These are phyloP conservation scores for Sporobolomyces roseus DNA, from an alignment of 768 basidiomycete genomes.

Conservation along the genomic window DNA sequence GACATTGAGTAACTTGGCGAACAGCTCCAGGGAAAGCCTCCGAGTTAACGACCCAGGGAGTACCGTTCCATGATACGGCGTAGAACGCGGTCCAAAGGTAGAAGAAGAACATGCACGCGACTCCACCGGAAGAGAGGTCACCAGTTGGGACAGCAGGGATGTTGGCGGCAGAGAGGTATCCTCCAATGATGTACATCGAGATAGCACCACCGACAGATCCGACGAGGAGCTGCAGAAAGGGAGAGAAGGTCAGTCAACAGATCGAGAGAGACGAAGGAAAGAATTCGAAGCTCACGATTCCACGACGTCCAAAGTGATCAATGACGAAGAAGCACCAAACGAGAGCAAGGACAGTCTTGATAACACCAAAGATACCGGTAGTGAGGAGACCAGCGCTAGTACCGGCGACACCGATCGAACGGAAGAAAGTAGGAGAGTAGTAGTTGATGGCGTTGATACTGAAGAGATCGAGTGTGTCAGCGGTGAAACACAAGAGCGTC, in stretches of 20 bases:
- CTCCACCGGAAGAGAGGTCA: constrained; percentile 36
- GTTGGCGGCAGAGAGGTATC: constrained; percentile 28
- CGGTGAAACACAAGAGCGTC: background rate
- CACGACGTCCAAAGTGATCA: constrained; percentile 36
- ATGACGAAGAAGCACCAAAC: constrained; percentile 49
- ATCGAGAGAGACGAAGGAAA: constrained; percentile 40
- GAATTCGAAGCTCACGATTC: constrained; percentile 14
- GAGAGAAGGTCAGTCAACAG: constrained; percentile 49
- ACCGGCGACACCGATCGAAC: constrained; percentile 48
- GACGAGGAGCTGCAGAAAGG: constrained; percentile 50
- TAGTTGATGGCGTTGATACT: constrained; percentile 52
- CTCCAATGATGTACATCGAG: constrained; percentile 53
- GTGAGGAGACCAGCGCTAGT: constrained; percentile 40
- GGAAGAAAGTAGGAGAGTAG: constrained; percentile 55
- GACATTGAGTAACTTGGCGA: constrained; percentile 44
- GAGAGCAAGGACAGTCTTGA: constrained; percentile 50
- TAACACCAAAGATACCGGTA: constrained; percentile 56
- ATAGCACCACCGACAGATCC: constrained; percentile 53
- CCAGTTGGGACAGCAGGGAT: constrained; percentile 25
- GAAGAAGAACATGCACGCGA: constrained; percentile 46
- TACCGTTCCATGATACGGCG: constrained; percentile 46
- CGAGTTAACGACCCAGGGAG: constrained; percentile 55
- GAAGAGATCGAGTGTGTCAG: constrained; percentile 42
- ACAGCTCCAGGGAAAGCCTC: constrained; percentile 52
- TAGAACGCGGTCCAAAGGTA: constrained; percentile 46